Conservation (phyloP, 106 monocot species). For the Dactylorhiza incarnata region DNA sequence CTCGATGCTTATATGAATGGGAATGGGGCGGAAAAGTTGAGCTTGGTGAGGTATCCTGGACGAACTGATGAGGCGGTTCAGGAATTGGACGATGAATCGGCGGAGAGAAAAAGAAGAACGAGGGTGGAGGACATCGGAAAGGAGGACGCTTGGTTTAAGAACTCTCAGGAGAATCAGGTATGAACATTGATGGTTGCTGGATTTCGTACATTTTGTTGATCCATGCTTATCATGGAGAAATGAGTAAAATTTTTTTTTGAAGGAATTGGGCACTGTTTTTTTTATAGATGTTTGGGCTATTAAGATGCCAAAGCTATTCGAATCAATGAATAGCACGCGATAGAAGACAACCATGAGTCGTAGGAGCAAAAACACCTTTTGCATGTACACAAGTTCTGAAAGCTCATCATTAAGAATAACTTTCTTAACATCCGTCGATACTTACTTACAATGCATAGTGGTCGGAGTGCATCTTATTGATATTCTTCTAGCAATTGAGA, state of each 20-base stretch:
- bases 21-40: conserved; percentile 33
- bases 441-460: too few species aligned
- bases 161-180: conserved; percentile 42
- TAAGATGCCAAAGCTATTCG: background rate
- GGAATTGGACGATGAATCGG: conserved; percentile 9
- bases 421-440: too few species aligned
- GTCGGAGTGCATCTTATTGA: too few species aligned
- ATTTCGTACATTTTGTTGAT: background rate
- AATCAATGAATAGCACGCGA: too few species aligned
- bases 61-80: conserved; percentile 18
- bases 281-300: background rate
- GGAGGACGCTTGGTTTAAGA: conserved; percentile 96
- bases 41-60: conserved; percentile 22
- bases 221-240: background rate
- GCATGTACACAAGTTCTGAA: too few species aligned
- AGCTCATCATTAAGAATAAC: too few species aligned
- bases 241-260: background rate
- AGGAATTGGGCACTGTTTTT: background rate
- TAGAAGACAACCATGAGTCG: too few species aligned
- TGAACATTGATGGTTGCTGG: conserved; percentile 11
- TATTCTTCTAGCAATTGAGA: too few species aligned
- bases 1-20: conserved; percentile 25
- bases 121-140: conserved; percentile 75
- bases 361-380: too few species aligned
- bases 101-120: conserved; percentile 48